phyloP scores from a whole-genome alignment of 148 eudicot genomes.

The Diospyros lotus region DNA sequence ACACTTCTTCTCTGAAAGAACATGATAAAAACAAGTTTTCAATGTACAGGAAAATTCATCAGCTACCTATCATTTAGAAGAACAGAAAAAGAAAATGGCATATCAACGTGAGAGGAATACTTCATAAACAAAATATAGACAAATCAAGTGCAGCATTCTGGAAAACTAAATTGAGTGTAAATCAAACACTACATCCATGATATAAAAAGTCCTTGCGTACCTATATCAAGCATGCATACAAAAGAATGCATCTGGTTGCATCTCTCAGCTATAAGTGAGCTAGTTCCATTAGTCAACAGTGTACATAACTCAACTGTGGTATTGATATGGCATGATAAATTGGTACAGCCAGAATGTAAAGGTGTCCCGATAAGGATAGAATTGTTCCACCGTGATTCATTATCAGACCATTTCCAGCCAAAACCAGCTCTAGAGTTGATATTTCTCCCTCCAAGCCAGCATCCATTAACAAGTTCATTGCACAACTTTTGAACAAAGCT shows the following conservation, averaged over 20 bases:
- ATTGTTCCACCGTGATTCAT: slow-evolving; percentile 40
- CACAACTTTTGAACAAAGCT: slow-evolving; percentile 49
- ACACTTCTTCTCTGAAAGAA: slow-evolving; percentile 50
- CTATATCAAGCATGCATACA: slow-evolving; percentile 60
- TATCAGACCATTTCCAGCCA: slow-evolving; percentile 68
- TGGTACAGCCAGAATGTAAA: slow-evolving; percentile 34
- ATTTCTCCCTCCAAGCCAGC: slow-evolving; percentile 80
- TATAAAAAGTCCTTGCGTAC: slow-evolving; percentile 24
- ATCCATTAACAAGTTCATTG: slow-evolving; percentile 38
- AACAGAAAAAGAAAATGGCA: not conserved
- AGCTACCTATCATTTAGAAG: not conserved
- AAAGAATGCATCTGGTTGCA: slow-evolving; percentile 56
- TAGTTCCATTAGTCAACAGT: slow-evolving; percentile 32
- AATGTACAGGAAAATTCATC: slow-evolving; percentile 2
- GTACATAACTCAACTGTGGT: slow-evolving; percentile 40
- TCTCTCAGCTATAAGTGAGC: slow-evolving; percentile 34
- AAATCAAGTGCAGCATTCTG: not conserved
- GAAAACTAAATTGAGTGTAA: not conserved
- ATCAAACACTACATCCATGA: not conserved
- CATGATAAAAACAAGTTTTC: slow-evolving; percentile 5
- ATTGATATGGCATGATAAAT: slow-evolving; percentile 34
- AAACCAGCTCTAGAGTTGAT: slow-evolving; percentile 23
- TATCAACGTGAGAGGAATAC: not conserved
- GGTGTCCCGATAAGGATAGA: slow-evolving; percentile 29
- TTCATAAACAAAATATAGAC: not conserved